Evolutionary conservation across 2,329 filamentous ascomycete species (phyloP).

Genomic region (Paecilomyces niveus): DNA sequence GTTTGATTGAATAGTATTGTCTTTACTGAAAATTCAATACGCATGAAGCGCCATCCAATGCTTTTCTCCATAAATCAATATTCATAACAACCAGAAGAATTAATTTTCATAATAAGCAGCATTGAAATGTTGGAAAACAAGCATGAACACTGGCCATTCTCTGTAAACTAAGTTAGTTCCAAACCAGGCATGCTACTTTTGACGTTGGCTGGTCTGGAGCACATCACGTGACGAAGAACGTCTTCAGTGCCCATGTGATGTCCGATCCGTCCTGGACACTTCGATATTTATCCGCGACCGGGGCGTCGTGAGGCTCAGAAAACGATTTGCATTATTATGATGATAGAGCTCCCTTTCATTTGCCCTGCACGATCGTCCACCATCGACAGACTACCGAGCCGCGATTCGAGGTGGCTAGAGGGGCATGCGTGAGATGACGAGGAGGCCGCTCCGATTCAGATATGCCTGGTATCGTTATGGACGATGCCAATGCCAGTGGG

Average conservation of each 20-base stretch:
- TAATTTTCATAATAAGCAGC: too few species aligned
- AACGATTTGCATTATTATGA: neutral
- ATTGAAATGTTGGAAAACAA: too few species aligned
- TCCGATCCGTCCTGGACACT: neutral
- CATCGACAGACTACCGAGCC: neutral
- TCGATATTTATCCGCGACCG: neutral
- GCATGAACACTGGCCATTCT: too few species aligned
- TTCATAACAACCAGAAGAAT: too few species aligned
- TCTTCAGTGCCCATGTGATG: neutral
- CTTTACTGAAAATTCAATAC: too few species aligned
- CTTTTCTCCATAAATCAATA: too few species aligned
- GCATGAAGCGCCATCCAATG: too few species aligned
- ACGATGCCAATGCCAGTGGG: slow-evolving; percentile 24
- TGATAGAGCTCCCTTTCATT: neutral
- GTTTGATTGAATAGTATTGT: too few species aligned
- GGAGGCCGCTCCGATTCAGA: slow-evolving; percentile 15
- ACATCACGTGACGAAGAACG: neutral
- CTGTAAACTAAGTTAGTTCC: too few species aligned
- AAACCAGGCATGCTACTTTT: too few species aligned
- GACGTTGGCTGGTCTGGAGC: neutral
- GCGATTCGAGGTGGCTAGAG: slow-evolving; percentile 4
- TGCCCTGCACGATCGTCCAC: neutral
- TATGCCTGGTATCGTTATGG: slow-evolving; percentile 39
- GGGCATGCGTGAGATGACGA: slow-evolving; percentile 16
- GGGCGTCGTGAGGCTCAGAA: neutral